Evolutionary conservation across 768 basidiomycete species (phyloP), one percentile per base, ranked within the genome.

Genomic region (Kondoa malvinella): DNA sequence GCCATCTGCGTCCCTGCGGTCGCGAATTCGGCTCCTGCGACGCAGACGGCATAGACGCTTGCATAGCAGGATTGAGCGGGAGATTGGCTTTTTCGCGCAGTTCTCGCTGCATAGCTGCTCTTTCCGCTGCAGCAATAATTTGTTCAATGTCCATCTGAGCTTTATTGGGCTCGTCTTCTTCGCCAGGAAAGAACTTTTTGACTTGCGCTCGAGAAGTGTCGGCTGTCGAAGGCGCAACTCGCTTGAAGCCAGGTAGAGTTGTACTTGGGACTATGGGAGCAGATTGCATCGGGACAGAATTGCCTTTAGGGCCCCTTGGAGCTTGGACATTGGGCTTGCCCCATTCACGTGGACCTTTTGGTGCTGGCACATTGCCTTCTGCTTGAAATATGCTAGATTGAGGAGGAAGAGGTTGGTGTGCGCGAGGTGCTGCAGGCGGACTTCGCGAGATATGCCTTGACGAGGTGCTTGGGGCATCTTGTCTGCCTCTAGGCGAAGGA

Each of bases 141-240:
- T 50, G 40, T 21, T 8, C 40, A 50, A 50, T 50, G 21, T 50
- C 40, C 8, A 8, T 21, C 40, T 8, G 21, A 50, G 40, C 40
- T 8, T 8, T 8, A 50, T 50, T 50, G 40, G 40, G 34, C 56
- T 68, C 62, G 26, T 64, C 61, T 21, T 68, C 67, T 3, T 56
- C 50, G 31, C 62, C 67, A 15, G 67, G 67, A 34, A 68, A 68
- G 40, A 68, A 64, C 12, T 64, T 63, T 17, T 63, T 59, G 15
- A 68, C 25, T 29, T 34, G 4, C 33, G 67, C 4, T 32, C 26
- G 26, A 27, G 14, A 2, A 33, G 15, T 27, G 4, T 63, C 29
- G 27, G 4, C 15, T 32, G 32, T 8, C 33, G 61, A 27, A 26
- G 33, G 61, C 27, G 30, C n/a, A 25, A 60, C 58, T 27, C 61